Percentiles rank a stretch among this genome's conserved stretches.
phyloP scores from a whole-genome alignment of 257 asterid species.

The Ajuga chamaepitys region DNA sequence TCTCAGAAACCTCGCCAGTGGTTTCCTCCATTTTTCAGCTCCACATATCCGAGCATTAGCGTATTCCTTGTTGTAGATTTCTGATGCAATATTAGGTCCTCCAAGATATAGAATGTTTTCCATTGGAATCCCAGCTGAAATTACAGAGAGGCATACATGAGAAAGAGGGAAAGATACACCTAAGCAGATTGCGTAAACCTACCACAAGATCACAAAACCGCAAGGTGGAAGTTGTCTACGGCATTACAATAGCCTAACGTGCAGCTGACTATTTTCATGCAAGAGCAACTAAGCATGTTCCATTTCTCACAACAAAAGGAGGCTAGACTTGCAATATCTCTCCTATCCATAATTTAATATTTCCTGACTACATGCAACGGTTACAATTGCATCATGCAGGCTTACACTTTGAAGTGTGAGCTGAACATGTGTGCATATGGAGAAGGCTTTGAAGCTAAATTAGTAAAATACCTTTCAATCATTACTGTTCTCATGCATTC shows the following conservation, averaged over 20 bases:
- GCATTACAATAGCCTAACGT: neutral
- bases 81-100: constrained; percentile 91
- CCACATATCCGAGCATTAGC: constrained; percentile 93
- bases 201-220: neutral
- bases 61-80: constrained; percentile 81
- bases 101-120: constrained; percentile 89
- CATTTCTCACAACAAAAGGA: neutral
- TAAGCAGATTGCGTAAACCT: neutral
- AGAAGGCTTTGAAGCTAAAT: neutral
- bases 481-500: neutral
- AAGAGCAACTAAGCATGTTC: neutral
- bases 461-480: neutral
- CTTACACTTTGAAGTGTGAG: neutral
- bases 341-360: neutral
- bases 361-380: neutral
- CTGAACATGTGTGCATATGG: neutral
- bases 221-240: neutral
- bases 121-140: constrained; percentile 66
- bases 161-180: constrained; percentile 3
- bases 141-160: constrained; percentile 10
- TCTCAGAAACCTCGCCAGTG: constrained; percentile 73
- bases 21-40: constrained; percentile 84
- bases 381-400: neutral
- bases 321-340: neutral
- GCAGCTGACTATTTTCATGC: neutral